Evolutionary conservation across 2,329 filamentous ascomycete species (phyloP).

Genomic region (Neofusicoccum parvum): DNA sequence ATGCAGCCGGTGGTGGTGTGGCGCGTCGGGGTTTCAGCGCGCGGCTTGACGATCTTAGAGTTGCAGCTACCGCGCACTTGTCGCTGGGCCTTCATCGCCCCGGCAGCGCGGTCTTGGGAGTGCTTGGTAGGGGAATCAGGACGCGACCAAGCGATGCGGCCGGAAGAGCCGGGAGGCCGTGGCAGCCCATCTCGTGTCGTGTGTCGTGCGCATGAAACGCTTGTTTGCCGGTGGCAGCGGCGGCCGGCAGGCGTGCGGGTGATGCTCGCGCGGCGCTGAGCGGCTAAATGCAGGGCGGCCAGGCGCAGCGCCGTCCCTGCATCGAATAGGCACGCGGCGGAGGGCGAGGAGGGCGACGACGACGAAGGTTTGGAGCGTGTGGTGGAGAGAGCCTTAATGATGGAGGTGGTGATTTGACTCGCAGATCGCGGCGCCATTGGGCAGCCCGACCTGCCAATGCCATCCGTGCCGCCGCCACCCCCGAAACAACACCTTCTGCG

Average conservation of each 20-base stretch:
- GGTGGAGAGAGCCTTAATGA: no score
- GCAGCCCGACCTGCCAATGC: not conserved
- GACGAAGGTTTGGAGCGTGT: no score
- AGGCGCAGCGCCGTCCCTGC: not conserved
- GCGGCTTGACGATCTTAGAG: no score
- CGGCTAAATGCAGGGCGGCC: not conserved
- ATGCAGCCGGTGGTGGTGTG: no score
- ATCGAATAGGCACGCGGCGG: not conserved
- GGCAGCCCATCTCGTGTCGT: not conserved
- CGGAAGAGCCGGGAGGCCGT: not conserved
- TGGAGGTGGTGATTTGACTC: not conserved
- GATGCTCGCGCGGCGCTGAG: not conserved
- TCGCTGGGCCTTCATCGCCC: not conserved
- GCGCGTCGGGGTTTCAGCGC: no score
- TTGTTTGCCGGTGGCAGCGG: not conserved
- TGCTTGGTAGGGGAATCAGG: not conserved
- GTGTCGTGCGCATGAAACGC: constrained; percentile 4
- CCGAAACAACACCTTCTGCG: constrained; percentile 1
- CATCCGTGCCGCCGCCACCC: not conserved
- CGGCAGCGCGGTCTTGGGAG: not conserved
- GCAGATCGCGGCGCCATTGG: not conserved
- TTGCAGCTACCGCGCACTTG: not conserved
- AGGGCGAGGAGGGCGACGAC: no score
- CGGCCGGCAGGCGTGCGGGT: not conserved
- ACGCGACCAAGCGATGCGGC: not conserved